Percentiles rank a stretch among this genome's conserved stretches.
Conservation (phyloP, 495 filamentous ascomycete species). For the Aspergillus mulundensis region DNA sequence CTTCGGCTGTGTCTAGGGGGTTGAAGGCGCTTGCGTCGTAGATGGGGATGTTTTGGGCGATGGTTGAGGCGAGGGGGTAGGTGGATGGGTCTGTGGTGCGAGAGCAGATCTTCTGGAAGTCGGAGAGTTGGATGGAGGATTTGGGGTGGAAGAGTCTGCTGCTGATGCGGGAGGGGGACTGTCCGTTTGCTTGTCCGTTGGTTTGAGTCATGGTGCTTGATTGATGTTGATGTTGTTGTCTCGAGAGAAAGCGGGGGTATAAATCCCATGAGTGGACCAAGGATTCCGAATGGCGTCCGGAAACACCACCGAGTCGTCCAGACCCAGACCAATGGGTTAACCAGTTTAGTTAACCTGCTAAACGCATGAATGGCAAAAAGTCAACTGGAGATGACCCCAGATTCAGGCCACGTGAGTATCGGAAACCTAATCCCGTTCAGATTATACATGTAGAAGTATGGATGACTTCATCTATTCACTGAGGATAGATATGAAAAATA, state of each 20-base stretch:
- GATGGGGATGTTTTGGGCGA: constrained; percentile 49
- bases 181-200: not conserved
- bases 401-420: constrained; percentile 10
- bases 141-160: constrained; percentile 22
- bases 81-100: constrained; percentile 26
- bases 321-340: too few relatives aligned
- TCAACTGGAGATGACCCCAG: not conserved
- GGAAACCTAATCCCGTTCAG: constrained; percentile 15
- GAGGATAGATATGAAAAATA: not conserved
- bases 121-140: constrained; percentile 23
- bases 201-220: not conserved
- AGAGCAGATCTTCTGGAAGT: constrained; percentile 43
- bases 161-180: not conserved
- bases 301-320: not conserved
- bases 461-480: not conserved
- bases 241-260: not conserved
- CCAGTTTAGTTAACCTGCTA: too few relatives aligned
- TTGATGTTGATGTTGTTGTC: not conserved
- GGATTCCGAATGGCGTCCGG: constrained; percentile 1
- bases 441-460: not conserved
- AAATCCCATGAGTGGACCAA: not conserved
- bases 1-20: constrained; percentile 12
- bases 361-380: not conserved
- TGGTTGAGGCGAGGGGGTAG: constrained; percentile 40
- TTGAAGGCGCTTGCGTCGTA: constrained; percentile 39